Evolutionary conservation across 768 basidiomycete species (phyloP), one percentile per base, ranked within the genome.

Genomic region (Cyathus striatus): DNA sequence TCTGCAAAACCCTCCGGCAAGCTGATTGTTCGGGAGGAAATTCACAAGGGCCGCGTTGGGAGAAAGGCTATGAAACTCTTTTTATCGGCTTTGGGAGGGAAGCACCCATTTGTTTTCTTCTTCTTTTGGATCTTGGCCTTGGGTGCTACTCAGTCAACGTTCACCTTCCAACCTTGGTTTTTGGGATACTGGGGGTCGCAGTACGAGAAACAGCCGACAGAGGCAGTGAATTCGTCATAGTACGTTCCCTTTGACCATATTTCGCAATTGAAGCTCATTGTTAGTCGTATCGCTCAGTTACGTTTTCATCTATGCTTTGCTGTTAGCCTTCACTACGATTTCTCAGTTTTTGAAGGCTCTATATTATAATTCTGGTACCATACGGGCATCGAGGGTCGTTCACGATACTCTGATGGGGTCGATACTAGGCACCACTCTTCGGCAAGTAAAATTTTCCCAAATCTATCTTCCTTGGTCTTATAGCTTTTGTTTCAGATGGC

Each of bases 11-110:
- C 12, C 24, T 67, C 66, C 35, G 79, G 80, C 2, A 80, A 82
- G 53, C 62, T 83, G n/a, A 70, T 81, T 39, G 60, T 78, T 3
- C 72, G 69, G 0, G 82, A 85, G 52, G 82, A 85, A 51, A 64
- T 81, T 27, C 69, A 65, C 7, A 65, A 70, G 41, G 82, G 82
- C 0, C 74, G 74, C 46, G 70, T 83, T 24, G 70, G 73, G 30
- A 76, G 75, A 69, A 42, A 58, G 23, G 64, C 75, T 17, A 52
- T 70, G 61, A 63, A 58, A 34, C 49, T 70, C 5, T 68, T 64
- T 44, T 51, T 70, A 38, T 33, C 32, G 7, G 58, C 60, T 12
- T 57, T 69, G 30, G 61, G 65, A n/a, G 66, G 66, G 14, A 44
- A 51, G 16, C 55, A 63, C 34, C 51, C 58, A 12, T 20, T 58